These are phyloP conservation scores for Wickerhamia fluorescens DNA, from an alignment of 805 yeast species.

Conservation along the genomic window DNA sequence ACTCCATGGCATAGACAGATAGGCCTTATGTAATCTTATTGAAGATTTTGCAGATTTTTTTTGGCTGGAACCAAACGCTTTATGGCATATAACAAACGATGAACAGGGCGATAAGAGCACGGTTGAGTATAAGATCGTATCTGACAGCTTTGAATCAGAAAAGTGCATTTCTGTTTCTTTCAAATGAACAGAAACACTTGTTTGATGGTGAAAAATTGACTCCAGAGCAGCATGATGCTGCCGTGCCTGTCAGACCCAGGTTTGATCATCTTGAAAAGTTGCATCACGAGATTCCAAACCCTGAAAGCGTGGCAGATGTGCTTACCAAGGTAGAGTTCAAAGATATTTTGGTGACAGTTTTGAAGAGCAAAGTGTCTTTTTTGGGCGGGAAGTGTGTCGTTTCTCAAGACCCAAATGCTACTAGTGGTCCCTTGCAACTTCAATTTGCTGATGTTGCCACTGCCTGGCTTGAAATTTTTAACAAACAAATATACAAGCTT, in stretches of 20 bases:
- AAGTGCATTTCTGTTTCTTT: constrained; percentile 17
- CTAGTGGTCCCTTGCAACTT: constrained; percentile 13
- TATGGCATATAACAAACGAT: no score
- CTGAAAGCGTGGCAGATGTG: constrained; percentile 28
- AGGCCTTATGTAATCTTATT: no score
- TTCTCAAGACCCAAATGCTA: constrained; percentile 11
- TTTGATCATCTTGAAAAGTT: constrained; percentile 8
- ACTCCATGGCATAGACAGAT: no score
- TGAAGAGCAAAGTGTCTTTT: constrained; percentile 21
- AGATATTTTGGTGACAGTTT: constrained; percentile 23
- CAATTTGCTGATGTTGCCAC: constrained; percentile 20
- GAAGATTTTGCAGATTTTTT: no score
- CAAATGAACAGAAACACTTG: constrained; percentile 20
- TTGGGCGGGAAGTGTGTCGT: constrained; percentile 20
- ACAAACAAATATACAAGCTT: constrained; percentile 13
- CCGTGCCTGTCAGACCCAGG: constrained; percentile 26
- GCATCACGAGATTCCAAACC: constrained; percentile 24
- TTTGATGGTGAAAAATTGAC: constrained; percentile 23
- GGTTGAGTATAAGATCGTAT: no score
- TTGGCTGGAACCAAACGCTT: no score
- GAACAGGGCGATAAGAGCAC: no score
- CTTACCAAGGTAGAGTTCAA: constrained; percentile 20
- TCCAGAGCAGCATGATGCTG: constrained; percentile 23
- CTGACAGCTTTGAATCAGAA: no score
- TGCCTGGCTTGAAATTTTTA: constrained; percentile 25